phyloP scores from a whole-genome alignment of 768 basidiomycete species.

The Agaricus blazei region DNA sequence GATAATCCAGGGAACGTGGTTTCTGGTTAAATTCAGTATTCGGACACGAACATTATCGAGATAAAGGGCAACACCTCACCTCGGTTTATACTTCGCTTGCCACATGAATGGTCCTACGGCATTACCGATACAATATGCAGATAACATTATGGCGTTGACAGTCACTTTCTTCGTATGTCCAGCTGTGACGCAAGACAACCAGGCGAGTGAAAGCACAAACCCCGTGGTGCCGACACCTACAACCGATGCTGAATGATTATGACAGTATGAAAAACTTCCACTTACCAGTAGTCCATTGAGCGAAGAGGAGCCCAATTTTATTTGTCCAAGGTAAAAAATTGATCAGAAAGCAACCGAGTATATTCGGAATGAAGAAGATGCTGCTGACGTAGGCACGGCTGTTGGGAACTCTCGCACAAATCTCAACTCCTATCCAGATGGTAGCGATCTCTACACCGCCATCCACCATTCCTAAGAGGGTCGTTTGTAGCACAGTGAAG shows the following conservation, averaged over 20 bases:
- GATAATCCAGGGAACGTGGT: conserved; percentile 73
- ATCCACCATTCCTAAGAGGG: conserved; percentile 62
- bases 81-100: conserved; percentile 60
- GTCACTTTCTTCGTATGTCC: conserved; percentile 74
- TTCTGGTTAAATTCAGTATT: conserved; percentile 30
- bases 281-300: conserved; percentile 48
- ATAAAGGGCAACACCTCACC: conserved; percentile 28
- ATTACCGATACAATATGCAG: conserved; percentile 63
- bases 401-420: conserved; percentile 53
- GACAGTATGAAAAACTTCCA: neutral
- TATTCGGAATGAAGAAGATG: conserved; percentile 59
- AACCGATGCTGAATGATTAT: neutral
- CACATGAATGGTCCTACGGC: conserved; percentile 76
- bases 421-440: conserved; percentile 58
- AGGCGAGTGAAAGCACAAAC: conserved; percentile 56
- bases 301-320: conserved; percentile 60
- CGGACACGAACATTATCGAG: neutral
- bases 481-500: conserved; percentile 59
- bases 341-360: conserved; percentile 58
- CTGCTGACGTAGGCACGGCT: conserved; percentile 58
- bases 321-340: conserved; percentile 62
- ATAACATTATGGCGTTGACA: conserved; percentile 67
- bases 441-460: conserved; percentile 64
- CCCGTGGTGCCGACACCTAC: conserved; percentile 48
- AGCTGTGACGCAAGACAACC: conserved; percentile 61